Percentiles rank a stretch among this genome's conserved stretches.
phyloP scores from a whole-genome alignment of 257 asterid genomes.

The Oldenlandia corymbosa region DNA sequence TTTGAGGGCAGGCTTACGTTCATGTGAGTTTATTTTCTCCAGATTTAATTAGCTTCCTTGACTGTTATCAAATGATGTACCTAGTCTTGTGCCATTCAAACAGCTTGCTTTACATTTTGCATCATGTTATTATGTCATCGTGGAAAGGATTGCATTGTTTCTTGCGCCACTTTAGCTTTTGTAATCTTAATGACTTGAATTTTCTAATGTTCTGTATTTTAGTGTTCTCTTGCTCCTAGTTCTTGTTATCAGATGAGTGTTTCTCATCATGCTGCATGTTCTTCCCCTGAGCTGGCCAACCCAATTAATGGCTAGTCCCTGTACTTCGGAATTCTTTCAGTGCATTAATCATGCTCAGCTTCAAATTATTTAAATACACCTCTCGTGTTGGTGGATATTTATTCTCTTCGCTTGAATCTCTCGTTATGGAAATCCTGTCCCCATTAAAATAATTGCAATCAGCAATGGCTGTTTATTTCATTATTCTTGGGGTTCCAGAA shows the following conservation, averaged over 20 bases:
- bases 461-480: neutral
- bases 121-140: neutral
- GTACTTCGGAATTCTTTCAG: neutral
- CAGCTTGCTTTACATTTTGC: slow-evolving; percentile 6
- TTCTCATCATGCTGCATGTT: neutral
- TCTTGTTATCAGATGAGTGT: neutral
- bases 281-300: neutral
- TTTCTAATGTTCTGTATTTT: neutral
- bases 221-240: no score
- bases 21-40: slow-evolving; percentile 58
- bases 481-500: neutral
- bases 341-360: neutral
- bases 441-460: neutral
- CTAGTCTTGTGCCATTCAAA: slow-evolving; percentile 1
- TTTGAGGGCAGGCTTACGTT: slow-evolving; percentile 75
- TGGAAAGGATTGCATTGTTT: neutral
- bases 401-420: neutral
- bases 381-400: neutral
- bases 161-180: neutral
- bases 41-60: slow-evolving; percentile 15
- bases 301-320: neutral
- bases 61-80: neutral
- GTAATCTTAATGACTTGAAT: neutral
- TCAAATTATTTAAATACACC: neutral
- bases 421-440: neutral